Evolutionary conservation across 495 filamentous ascomycete genomes (phyloP).

Genomic region (Xylaria grammica): DNA sequence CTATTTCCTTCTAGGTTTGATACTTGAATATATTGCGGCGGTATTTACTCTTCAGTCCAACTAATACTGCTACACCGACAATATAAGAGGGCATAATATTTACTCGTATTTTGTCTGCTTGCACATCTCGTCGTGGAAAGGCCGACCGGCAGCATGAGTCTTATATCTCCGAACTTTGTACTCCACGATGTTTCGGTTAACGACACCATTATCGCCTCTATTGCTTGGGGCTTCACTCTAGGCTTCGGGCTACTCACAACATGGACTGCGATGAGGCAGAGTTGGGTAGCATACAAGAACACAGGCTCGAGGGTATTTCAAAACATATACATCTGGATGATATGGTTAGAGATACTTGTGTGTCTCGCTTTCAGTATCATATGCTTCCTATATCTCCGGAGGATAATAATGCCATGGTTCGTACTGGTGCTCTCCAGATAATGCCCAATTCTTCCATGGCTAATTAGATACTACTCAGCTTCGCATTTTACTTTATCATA

Average conservation of each 20-base stretch:
- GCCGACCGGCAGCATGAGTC: not conserved
- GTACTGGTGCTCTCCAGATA: not conserved
- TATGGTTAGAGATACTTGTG: conserved; percentile 34
- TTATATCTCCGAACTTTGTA: not conserved
- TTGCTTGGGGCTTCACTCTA: conserved; percentile 47
- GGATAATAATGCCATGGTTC: conserved; percentile 31
- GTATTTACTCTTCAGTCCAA: not conserved
- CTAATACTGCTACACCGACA: not conserved
- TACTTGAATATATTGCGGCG: not conserved
- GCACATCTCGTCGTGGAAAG: not conserved
- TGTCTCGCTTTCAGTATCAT: conserved; percentile 26
- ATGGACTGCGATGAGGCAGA: conserved; percentile 45
- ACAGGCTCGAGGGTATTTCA: conserved; percentile 27
- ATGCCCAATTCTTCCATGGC: not conserved
- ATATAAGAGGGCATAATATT: not conserved
- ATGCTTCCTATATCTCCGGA: conserved; percentile 36
- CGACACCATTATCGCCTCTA: conserved; percentile 41
- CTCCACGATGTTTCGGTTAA: conserved; percentile 29
- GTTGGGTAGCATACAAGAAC: conserved; percentile 24
- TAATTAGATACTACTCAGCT: conserved; percentile 23
- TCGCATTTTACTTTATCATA: conserved; percentile 31
- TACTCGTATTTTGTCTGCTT: not conserved
- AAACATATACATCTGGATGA: conserved; percentile 38
- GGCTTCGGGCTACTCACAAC: conserved; percentile 49
- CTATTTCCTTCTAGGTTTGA: not conserved